phyloP scores from a whole-genome alignment of 495 filamentous ascomycete genomes.

The Immersiella caudata region DNA sequence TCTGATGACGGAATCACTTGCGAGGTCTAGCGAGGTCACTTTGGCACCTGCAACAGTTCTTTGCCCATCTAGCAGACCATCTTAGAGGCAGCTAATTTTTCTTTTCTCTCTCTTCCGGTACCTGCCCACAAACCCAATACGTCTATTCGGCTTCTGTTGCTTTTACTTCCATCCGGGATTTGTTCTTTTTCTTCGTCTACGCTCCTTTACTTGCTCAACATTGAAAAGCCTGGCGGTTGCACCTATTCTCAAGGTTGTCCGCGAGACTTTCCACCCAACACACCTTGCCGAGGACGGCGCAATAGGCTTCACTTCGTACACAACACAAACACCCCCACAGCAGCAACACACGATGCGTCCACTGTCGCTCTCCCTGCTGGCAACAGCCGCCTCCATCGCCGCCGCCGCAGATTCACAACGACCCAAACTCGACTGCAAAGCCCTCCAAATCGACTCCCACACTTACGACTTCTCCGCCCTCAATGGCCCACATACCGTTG shows the following conservation, averaged over 20 bases:
- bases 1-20: background rate
- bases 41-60: background rate
- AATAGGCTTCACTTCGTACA: no score
- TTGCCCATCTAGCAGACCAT: slow-evolving; percentile 5
- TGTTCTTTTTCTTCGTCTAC: slow-evolving; percentile 4
- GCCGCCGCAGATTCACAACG: slow-evolving; percentile 6
- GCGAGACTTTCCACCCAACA: background rate
- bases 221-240: background rate
- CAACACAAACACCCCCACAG: background rate
- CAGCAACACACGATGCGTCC: background rate
- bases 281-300: no score
- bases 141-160: background rate
- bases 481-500: slow-evolving; percentile 75
- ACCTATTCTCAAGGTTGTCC: background rate
- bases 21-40: background rate
- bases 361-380: background rate
- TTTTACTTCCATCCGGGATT: background rate
- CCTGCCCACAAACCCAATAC: background rate
- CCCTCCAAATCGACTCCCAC: slow-evolving; percentile 61
- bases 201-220: background rate
- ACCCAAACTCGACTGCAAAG: slow-evolving; percentile 50
- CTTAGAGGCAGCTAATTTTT: background rate
- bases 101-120: slow-evolving; percentile 6
- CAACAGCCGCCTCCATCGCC: background rate
- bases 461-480: slow-evolving; percentile 69